Base-by-base conservation (phyloP, 768 basidiomycete genomes). In the Amanita subjunquillea region DNA sequence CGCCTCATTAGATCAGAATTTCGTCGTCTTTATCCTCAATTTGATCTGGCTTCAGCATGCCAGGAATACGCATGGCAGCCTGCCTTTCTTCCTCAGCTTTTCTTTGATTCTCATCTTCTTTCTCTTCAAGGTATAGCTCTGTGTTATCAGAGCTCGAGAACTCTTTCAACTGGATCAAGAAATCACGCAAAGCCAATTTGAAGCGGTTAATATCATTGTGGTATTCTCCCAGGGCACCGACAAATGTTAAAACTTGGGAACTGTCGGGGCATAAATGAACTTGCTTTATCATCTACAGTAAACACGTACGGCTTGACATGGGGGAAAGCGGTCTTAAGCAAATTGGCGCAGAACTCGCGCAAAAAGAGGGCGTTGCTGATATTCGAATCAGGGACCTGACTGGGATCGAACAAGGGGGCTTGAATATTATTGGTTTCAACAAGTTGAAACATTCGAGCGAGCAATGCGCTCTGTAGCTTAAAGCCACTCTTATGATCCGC, bases 401-500 rank as follows among this genome's bases (percentile, higher is more conserved):
- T 66, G 6, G 89, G 83, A 66, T 95, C 91, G 68, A 81, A 95
- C 50, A 99, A 67, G 3, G 94, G 90, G 2, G 85, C 80, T 56
- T 83, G 80, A 61, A 97, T 85, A 15, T 77, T 69, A 62, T 86
- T 84, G 45, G 76, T 77, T 66, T 94, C 88, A 36, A 95, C 89
- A 23, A 98, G 79, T 65, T 91, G 86, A 79, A 96, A 94, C 74
- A 99, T 79, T 30, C 91, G 81, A 15, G 91, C 88, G 42, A 99
- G 82, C n/a, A 98, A 76, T 59, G 90, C 72, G 59, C 87, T 89
- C 69, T 97, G 94, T 55, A 93, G 76, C 69, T 96, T 97, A 77
- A 97, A 96, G 25, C 95, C 94, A 61, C 91, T 93, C 82, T 97
- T 98, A 76, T 99, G 95, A 67, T 98, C 95, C 4, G 94, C 84